These are phyloP conservation scores for Saccharomycopsis vini DNA, from an alignment of 805 yeast genomes.

Conservation along the genomic window DNA sequence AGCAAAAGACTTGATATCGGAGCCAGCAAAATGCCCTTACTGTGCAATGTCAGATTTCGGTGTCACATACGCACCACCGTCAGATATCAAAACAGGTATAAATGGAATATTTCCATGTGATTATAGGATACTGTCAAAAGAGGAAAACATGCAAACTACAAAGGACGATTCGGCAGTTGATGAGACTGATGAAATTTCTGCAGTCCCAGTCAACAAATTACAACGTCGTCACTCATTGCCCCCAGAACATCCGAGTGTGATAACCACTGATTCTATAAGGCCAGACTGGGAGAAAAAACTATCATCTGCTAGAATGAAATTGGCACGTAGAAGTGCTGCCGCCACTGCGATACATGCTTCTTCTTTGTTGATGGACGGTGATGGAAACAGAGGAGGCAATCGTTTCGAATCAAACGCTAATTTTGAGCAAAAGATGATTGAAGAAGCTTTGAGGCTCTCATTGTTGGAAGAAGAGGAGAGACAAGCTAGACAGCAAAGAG, in stretches of 20 bases:
- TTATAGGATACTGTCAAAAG: background rate
- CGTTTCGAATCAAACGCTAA: conserved; percentile 27
- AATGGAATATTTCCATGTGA: conserved; percentile 42
- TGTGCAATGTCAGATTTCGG: conserved; percentile 87
- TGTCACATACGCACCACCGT: conserved; percentile 65
- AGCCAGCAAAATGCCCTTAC: conserved; percentile 86
- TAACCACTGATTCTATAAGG: conserved; percentile 73
- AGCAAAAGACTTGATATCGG: conserved; percentile 67
- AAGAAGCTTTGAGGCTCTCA: conserved; percentile 72
- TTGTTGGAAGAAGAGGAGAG: conserved; percentile 61
- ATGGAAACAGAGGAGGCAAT: conserved; percentile 16
- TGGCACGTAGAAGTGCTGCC: conserved; percentile 84
- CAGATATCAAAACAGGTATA: conserved; percentile 44
- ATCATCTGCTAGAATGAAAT: conserved; percentile 58
- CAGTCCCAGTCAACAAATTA: background rate
- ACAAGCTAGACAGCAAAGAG: conserved; percentile 21
- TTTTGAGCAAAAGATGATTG: conserved; percentile 69
- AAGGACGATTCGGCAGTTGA: background rate
- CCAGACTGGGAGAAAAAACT: conserved; percentile 89
- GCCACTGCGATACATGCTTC: conserved; percentile 92
- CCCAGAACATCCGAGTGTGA: conserved; percentile 57
- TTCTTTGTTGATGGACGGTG: conserved; percentile 35
- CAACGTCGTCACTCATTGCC: conserved; percentile 48
- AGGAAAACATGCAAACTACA: background rate
- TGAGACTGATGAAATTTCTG: background rate